phyloP scores from a whole-genome alignment of 2,329 filamentous ascomycete species.

The Truncatella angustata region DNA sequence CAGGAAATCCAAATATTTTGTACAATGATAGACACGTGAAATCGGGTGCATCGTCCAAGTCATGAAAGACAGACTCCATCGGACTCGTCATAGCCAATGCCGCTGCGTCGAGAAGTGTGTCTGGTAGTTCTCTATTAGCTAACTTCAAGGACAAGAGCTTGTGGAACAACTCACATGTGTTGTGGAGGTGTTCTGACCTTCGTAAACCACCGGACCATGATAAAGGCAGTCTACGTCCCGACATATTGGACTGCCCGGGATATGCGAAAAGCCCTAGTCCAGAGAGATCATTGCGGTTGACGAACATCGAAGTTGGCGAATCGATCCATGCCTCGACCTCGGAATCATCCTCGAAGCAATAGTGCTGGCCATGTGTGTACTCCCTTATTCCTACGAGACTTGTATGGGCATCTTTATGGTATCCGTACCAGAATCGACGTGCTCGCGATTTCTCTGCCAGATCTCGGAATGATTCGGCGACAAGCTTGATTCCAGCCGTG shows the following conservation, averaged over 20 bases:
- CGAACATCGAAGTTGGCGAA: slow-evolving; percentile 20
- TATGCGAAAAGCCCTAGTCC: slow-evolving; percentile 56
- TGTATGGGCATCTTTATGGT: slow-evolving; percentile 61
- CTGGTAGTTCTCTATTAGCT: slow-evolving; percentile 11
- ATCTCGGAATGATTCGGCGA: slow-evolving; percentile 54
- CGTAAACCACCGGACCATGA: slow-evolving; percentile 48
- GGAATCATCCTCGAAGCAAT: slow-evolving; percentile 60
- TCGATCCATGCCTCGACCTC: slow-evolving; percentile 45
- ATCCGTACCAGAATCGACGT: slow-evolving; percentile 54
- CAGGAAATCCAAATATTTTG: slow-evolving; percentile 68
- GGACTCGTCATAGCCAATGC: slow-evolving; percentile 62
- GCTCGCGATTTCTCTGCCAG: slow-evolving; percentile 45
- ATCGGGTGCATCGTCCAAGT: slow-evolving; percentile 53
- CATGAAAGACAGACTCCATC: slow-evolving; percentile 49
- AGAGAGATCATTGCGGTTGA: slow-evolving; percentile 21
- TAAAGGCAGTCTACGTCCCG: slow-evolving; percentile 59
- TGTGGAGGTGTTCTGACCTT: slow-evolving; percentile 28
- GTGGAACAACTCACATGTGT: slow-evolving; percentile 27
- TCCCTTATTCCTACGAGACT: slow-evolving; percentile 70
- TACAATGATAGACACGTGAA: slow-evolving; percentile 62
- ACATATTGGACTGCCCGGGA: slow-evolving; percentile 70
- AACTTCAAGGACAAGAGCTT: background rate
- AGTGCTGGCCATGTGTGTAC: slow-evolving; percentile 49
- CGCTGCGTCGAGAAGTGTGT: slow-evolving; percentile 60
- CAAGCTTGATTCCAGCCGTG: slow-evolving; percentile 83